A percentile compares a stretch with the other conserved stretches of the same genome.
These are phyloP conservation scores for Bathelium albidoporum DNA, from an alignment of 495 filamentous ascomycete species.

Conservation along the genomic window DNA sequence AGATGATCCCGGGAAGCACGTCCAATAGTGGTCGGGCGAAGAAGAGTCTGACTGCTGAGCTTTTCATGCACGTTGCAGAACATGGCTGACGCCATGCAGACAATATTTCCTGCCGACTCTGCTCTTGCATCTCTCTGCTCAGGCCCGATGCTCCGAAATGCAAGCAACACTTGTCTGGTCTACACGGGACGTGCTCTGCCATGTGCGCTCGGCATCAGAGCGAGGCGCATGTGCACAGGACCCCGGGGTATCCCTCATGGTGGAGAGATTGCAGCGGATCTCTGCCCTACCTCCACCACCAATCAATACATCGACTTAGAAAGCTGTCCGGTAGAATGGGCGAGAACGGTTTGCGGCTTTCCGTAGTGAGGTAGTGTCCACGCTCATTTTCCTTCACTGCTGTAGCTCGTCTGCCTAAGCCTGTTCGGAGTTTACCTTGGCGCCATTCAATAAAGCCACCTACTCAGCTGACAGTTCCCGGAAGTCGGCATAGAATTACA, in stretches of 20 bases:
- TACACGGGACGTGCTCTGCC: neutral
- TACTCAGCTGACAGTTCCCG: neutral
- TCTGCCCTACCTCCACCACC: neutral
- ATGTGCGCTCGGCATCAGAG: neutral
- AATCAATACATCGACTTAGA: neutral
- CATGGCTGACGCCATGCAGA: neutral
- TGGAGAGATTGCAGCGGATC: neutral
- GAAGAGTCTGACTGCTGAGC: neutral
- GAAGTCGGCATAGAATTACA: neutral
- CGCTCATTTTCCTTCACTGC: neutral
- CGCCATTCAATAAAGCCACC: slow-evolving; percentile 4
- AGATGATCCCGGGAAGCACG: neutral
- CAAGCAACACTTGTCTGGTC: neutral
- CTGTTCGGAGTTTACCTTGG: neutral
- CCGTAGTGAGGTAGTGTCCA: neutral
- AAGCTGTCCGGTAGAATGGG: neutral
- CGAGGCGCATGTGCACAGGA: neutral
- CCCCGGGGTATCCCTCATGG: neutral
- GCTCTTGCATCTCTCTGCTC: neutral
- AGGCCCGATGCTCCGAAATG: neutral
- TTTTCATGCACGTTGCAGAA: neutral
- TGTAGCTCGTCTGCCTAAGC: neutral
- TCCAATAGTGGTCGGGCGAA: neutral
- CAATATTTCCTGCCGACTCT: neutral
- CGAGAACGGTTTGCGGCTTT: neutral